phyloP scores from a whole-genome alignment of 2,329 filamentous ascomycete species.

The Colletotrichum tofieldiae region DNA sequence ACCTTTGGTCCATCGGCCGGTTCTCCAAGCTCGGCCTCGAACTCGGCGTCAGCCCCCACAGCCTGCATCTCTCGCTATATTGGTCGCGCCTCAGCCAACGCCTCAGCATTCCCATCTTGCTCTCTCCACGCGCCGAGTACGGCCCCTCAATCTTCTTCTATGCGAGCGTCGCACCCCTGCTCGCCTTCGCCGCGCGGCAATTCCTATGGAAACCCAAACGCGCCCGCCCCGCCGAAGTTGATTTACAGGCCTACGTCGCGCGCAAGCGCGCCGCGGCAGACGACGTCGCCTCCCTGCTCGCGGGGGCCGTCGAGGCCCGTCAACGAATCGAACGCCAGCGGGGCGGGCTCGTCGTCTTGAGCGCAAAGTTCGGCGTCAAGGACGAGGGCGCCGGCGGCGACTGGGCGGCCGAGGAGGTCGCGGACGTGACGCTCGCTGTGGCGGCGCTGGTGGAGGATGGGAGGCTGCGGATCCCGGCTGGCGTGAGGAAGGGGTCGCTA shows the following conservation, averaged over 20 bases:
- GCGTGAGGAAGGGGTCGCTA: conserved; percentile 60
- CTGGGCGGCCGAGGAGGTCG: conserved; percentile 60
- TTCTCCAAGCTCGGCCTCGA: conserved; percentile 63
- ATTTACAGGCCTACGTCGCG: conserved; percentile 48
- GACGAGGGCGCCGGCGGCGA: conserved; percentile 44
- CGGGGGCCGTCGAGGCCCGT: conserved; percentile 56
- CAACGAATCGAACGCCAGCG: conserved; percentile 55
- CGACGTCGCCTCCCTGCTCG: conserved; percentile 60
- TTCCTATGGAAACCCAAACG: conserved; percentile 45
- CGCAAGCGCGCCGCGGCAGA: conserved; percentile 61
- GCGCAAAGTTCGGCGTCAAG: conserved; percentile 63
- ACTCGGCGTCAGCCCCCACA: conserved; percentile 58
- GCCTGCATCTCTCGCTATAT: conserved; percentile 63
- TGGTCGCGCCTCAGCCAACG: conserved; percentile 63
- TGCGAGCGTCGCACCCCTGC: conserved; percentile 57
- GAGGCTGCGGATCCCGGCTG: conserved; percentile 56
- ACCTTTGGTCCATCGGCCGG: conserved; percentile 58
- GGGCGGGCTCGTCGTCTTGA: conserved; percentile 63
- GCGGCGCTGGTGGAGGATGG: conserved; percentile 61
- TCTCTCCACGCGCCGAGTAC: conserved; percentile 51
- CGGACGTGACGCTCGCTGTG: conserved; percentile 65
- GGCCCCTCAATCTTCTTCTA: conserved; percentile 55
- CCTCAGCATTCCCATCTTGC: conserved; percentile 60
- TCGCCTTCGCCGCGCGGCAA: conserved; percentile 57
- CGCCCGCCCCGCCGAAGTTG: conserved; percentile 6